Base-by-base conservation (phyloP, 2,329 filamentous ascomycete genomes). In the Fusarium pseudonygamai region DNA sequence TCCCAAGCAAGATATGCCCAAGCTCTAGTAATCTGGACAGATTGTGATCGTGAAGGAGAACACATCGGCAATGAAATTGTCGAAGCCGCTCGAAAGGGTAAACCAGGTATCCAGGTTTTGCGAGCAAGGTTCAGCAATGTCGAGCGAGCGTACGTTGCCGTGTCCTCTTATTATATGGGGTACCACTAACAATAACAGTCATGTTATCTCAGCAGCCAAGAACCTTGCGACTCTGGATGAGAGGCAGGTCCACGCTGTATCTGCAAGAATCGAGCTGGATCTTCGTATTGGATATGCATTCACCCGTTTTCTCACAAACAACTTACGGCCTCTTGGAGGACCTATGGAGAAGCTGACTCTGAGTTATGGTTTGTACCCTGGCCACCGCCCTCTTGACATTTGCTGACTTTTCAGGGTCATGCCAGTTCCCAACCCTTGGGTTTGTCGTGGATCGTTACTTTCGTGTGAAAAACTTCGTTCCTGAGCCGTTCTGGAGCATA, bases 391-490 rank as follows among this genome's bases (percentile, higher is more conserved):
- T 16, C 16, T 49, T 24, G 14, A 20, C 11, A 22, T 22, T 47
- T 28, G 46, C 71, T 79, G 11, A 75, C 57, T 22, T 9, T 18
- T 26, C 45, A 93, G 93, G 89, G 20, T 97, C 95, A 8, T 99
- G 96, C 75, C 96, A 99, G 80, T 99, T 99, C 78, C 96, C 96
- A 4, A 98, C 96, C 0, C 87, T 99, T 10, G 96, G 96, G 0
- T 99, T 99, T 75, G 96, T 99, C 3, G 96, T 99, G 12, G 96
- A 99, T 82, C 91, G 96, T 53, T 99, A 98, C 81, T 94, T 97
- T 77, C 91, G 93, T 57, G 96, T 99, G 58, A 92, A 94, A 72
- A 97, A 97, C 76, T 99, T 99, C 81, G 91, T 96, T 2, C 93
- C 96, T 0, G 96, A 99, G 79, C 85, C 89, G 0, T 99, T 98